phyloP scores from a whole-genome alignment of 2,329 filamentous ascomycete genomes.

The Graphilbum sp. region DNA sequence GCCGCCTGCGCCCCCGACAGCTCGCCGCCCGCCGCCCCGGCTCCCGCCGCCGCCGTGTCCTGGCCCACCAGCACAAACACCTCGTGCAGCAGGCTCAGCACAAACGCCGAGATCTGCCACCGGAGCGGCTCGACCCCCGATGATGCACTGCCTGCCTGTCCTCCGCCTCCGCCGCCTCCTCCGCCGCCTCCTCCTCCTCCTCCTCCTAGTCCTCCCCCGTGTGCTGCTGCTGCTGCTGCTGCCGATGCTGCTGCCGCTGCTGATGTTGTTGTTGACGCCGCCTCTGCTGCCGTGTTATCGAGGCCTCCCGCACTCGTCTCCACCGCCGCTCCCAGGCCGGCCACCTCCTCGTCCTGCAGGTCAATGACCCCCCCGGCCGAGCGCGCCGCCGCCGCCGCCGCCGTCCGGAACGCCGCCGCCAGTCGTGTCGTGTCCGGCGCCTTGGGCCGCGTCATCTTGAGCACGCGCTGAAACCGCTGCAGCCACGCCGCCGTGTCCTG shows the following conservation, averaged over 20 bases:
- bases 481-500: conserved; percentile 74
- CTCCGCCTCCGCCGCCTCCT: conserved; percentile 13
- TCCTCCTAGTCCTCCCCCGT: neutral
- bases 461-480: conserved; percentile 68
- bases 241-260: neutral
- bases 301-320: conserved; percentile 39
- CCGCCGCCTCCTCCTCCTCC: neutral
- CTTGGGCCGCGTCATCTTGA: conserved; percentile 72
- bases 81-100: conserved; percentile 75
- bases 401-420: conserved; percentile 5
- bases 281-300: conserved; percentile 12
- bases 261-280: neutral
- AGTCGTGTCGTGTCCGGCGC: conserved; percentile 31
- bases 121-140: conserved; percentile 75
- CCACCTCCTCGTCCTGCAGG: conserved; percentile 87
- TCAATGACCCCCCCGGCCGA: conserved; percentile 40
- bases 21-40: conserved; percentile 36
- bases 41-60: conserved; percentile 56
- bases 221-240: neutral
- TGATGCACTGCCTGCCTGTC: conserved; percentile 30
- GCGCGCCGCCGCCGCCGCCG: conserved; percentile 20
- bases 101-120: conserved; percentile 93
- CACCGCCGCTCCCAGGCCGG: conserved; percentile 60
- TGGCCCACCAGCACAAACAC: conserved; percentile 66
- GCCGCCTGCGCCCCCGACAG: conserved; percentile 55